Evolutionary conservation across 1,284 basidiomycete genomes (phyloP).

Genomic region (Sparassis latifolia): DNA sequence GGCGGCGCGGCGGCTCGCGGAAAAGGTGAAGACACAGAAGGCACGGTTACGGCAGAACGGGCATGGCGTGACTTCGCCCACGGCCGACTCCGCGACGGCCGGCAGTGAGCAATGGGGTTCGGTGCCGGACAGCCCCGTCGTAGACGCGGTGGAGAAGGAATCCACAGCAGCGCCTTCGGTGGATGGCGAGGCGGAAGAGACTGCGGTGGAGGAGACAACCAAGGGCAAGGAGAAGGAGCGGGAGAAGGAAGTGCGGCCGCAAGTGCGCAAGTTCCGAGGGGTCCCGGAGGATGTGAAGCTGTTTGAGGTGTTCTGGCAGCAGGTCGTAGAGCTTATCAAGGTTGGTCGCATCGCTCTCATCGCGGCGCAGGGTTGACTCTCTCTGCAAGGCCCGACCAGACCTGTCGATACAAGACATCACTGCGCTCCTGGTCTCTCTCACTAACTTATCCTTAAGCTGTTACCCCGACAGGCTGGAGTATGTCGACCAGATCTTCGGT

Average conservation of each 20-base stretch:
- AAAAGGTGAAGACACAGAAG: constrained; percentile 76
- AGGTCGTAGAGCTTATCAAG: constrained; percentile 96
- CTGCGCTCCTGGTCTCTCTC: constrained; percentile 87
- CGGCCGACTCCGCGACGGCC: constrained; percentile 13
- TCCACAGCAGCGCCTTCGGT: not conserved
- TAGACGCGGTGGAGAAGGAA: constrained; percentile 12
- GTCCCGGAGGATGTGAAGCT: constrained; percentile 88
- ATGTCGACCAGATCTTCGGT: constrained; percentile 88
- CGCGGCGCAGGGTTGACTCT: constrained; percentile 1
- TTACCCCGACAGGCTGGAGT: constrained; percentile 91
- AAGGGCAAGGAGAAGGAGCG: constrained; percentile 50
- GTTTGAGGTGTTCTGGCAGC: constrained; percentile 97
- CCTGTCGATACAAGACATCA: constrained; percentile 91
- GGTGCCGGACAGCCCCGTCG: constrained; percentile 21
- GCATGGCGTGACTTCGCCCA: constrained; percentile 16
- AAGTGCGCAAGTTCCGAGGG: constrained; percentile 79
- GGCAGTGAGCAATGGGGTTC: constrained; percentile 26
- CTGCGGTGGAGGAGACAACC: constrained; percentile 20
- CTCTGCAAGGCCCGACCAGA: constrained; percentile 79
- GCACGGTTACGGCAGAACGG: constrained; percentile 50
- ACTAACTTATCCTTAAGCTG: constrained; percentile 91
- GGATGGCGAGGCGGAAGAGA: constrained; percentile 2
- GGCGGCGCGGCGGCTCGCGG: constrained; percentile 77
- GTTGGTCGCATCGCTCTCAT: constrained; percentile 32
- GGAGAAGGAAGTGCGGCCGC: constrained; percentile 25